These are phyloP conservation scores for Nicotiana tabacum DNA, from an alignment of 257 asterid genomes.

Conservation along the genomic window DNA sequence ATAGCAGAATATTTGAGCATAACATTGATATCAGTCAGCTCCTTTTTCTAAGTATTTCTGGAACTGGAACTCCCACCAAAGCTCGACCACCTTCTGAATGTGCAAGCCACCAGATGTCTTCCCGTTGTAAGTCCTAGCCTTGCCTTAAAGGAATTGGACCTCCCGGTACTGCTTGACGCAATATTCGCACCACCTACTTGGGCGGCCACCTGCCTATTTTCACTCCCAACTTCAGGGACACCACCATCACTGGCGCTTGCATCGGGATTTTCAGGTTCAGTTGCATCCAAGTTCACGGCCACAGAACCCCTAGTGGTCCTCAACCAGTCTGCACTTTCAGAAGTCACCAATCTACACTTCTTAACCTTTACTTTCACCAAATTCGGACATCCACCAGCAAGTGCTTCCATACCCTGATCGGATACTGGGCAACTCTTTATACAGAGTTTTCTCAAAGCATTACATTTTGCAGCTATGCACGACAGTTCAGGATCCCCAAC, in stretches of 20 bases:
- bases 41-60: slow-evolving; percentile 30
- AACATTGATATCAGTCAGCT: slow-evolving; percentile 19
- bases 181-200: slow-evolving; percentile 21
- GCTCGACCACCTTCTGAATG: slow-evolving; percentile 73
- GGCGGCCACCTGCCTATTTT: slow-evolving; percentile 19
- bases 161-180: slow-evolving; percentile 35
- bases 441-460: slow-evolving; percentile 72
- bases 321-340: slow-evolving; percentile 77
- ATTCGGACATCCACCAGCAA: slow-evolving; percentile 91
- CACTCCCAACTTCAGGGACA: slow-evolving; percentile 38
- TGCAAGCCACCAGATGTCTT: slow-evolving; percentile 51
- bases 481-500: slow-evolving; percentile 79
- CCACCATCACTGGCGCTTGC: slow-evolving; percentile 45
- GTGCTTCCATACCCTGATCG: slow-evolving; percentile 73
- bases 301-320: slow-evolving; percentile 60
- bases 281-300: slow-evolving; percentile 64
- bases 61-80: slow-evolving; percentile 52
- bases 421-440: slow-evolving; percentile 88
- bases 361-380: slow-evolving; percentile 87
- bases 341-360: slow-evolving; percentile 81
- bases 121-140: slow-evolving; percentile 61
- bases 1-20: background rate
- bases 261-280: slow-evolving; percentile 46
- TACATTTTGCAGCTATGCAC: slow-evolving; percentile 73
- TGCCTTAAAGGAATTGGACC: slow-evolving; percentile 64